phyloP scores from a whole-genome alignment of 345 rosid species.

The Erysimum cheiranthoides region DNA sequence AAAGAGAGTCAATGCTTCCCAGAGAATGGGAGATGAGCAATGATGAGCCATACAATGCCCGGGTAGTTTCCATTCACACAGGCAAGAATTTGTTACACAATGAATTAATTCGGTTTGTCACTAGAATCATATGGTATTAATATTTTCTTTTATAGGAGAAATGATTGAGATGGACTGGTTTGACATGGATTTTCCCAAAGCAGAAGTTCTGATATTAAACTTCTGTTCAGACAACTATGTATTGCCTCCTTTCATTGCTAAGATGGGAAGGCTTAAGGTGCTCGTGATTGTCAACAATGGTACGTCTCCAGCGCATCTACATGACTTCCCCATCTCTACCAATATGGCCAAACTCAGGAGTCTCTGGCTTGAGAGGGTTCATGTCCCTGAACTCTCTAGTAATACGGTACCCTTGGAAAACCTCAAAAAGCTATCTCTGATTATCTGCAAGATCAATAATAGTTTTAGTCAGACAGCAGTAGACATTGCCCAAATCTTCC shows the following conservation, averaged over 20 bases:
- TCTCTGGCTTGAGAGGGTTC: background rate
- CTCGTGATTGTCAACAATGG: background rate
- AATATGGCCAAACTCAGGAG: background rate
- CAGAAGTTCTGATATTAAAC: background rate
- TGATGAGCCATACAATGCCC: slow-evolving; percentile 66
- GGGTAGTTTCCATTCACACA: slow-evolving; percentile 77
- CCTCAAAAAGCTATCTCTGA: background rate
- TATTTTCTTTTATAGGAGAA: slow-evolving; percentile 52
- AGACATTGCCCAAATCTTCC: background rate
- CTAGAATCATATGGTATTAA: background rate
- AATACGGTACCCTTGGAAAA: background rate
- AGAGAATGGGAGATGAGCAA: slow-evolving; percentile 78
- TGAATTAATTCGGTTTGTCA: background rate
- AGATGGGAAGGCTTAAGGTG: background rate
- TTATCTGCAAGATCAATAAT: background rate
- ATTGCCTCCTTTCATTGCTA: slow-evolving; percentile 3
- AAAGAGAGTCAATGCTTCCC: slow-evolving; percentile 61
- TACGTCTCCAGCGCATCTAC: background rate
- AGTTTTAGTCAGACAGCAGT: background rate
- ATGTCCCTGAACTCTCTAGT: background rate
- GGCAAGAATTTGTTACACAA: slow-evolving; percentile 44
- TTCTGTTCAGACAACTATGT: background rate
- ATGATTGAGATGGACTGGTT: slow-evolving; percentile 60
- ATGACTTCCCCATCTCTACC: background rate
- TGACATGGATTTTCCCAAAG: background rate